Conservation (phyloP, 2,329 filamentous ascomycete genomes). For the Knufia fluminis region DNA sequence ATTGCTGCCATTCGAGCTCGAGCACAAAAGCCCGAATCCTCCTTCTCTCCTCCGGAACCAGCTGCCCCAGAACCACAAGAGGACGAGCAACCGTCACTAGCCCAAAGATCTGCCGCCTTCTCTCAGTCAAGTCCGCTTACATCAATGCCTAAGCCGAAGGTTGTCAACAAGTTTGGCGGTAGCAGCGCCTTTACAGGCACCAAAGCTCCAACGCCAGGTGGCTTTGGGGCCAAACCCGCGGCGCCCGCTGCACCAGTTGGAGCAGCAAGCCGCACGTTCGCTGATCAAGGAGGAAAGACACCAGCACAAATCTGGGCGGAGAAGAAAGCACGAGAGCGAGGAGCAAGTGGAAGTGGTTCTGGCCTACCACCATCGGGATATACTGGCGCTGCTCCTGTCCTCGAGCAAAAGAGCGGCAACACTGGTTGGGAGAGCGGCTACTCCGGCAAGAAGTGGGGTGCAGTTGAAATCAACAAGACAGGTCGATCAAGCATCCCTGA, state of each 20-base stretch:
- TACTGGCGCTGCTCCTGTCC: constrained; percentile 42
- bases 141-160: constrained; percentile 85
- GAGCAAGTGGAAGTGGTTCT: constrained; percentile 43
- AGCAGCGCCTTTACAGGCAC: constrained; percentile 71
- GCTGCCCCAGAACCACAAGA: constrained; percentile 38
- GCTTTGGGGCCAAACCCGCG: constrained; percentile 53
- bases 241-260: constrained; percentile 59
- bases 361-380: constrained; percentile 38
- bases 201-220: constrained; percentile 72
- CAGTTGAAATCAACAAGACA: constrained; percentile 66
- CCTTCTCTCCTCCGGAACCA: constrained; percentile 27
- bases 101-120: constrained; percentile 71
- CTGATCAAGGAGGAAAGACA: constrained; percentile 89
- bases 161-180: constrained; percentile 73
- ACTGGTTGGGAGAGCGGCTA: constrained; percentile 87
- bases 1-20: constrained; percentile 86
- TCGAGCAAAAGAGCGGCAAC: constrained; percentile 62
- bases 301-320: constrained; percentile 96
- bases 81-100: constrained; percentile 51
- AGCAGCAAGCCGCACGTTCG: constrained; percentile 82
- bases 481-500: constrained; percentile 54
- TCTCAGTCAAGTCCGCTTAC: constrained; percentile 67
- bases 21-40: constrained; percentile 55
- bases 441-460: constrained; percentile 77
- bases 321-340: constrained; percentile 78